Conservation (phyloP, 352 stramenopile species). For the Globisporangium okanoganense region DNA sequence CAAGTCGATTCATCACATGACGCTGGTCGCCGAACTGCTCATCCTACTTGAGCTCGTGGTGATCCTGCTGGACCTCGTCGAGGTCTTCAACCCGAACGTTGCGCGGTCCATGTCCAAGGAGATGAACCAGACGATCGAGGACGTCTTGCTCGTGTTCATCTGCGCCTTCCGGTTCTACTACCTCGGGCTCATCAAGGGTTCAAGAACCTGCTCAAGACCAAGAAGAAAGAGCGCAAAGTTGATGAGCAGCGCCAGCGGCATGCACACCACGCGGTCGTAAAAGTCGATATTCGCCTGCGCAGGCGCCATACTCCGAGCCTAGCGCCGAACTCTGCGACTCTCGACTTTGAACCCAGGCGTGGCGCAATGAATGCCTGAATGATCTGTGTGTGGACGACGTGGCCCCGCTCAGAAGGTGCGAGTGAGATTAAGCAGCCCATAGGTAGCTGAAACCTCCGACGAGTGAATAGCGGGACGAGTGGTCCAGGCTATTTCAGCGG, state of each 20-base stretch:
- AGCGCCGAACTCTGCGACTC: too few relatives aligned
- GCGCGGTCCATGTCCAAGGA: background rate
- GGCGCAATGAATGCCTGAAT: too few relatives aligned
- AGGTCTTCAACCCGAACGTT: constrained; percentile 5
- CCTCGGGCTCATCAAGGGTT: constrained; percentile 24
- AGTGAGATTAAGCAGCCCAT: too few relatives aligned
- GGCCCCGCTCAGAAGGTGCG: too few relatives aligned
- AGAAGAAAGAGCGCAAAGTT: constrained; percentile 18
- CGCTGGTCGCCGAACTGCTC: constrained; percentile 12
- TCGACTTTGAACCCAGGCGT: too few relatives aligned
- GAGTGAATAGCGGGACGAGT: too few relatives aligned
- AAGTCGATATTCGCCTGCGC: too few relatives aligned
- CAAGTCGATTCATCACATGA: constrained; percentile 11
- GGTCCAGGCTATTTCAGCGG: too few relatives aligned
- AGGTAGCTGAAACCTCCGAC: too few relatives aligned
- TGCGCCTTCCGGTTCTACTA: constrained; percentile 42
- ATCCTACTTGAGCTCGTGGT: constrained; percentile 14
- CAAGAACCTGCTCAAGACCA: constrained; percentile 17
- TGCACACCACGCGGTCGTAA: too few relatives aligned
- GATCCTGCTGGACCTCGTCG: constrained; percentile 8
- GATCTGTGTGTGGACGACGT: too few relatives aligned
- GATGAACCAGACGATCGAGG: constrained; percentile 20
- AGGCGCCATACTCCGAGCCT: too few relatives aligned
- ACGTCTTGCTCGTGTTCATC: constrained; percentile 22
- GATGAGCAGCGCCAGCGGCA: background rate